These are phyloP conservation scores for Hydnomerulius pinastri DNA, from an alignment of 768 basidiomycete genomes.

Conservation along the genomic window DNA sequence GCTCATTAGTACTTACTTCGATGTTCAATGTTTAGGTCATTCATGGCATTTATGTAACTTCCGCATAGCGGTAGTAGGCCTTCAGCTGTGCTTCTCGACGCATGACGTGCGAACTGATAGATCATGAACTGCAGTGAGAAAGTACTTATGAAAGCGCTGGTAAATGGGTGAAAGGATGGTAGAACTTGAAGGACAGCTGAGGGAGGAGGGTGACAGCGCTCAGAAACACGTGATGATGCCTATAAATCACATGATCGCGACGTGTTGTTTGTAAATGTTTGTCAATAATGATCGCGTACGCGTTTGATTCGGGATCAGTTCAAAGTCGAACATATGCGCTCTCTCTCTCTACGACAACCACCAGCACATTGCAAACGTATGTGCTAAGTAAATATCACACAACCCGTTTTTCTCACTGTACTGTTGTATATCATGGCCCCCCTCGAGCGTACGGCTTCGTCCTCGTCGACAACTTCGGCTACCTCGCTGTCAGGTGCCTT, in stretches of 20 bases:
- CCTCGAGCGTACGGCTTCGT: constrained; percentile 3
- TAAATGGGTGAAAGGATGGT: background rate
- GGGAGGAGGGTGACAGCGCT: too few relatives aligned
- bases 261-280: constrained; percentile 21
- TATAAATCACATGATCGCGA: constrained; percentile 27
- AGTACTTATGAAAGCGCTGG: background rate
- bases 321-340: constrained; percentile 14
- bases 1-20: background rate
- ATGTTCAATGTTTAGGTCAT: background rate
- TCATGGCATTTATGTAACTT: background rate
- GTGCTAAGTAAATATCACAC: constrained; percentile 11
- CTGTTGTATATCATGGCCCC: constrained; percentile 13
- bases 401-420: background rate
- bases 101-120: too few relatives aligned
- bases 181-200: too few relatives aligned
- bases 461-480: constrained; percentile 1
- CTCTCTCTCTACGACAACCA: background rate
- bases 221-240: constrained; percentile 26
- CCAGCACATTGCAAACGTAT: constrained; percentile 12
- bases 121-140: too few relatives aligned
- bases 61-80: too few relatives aligned
- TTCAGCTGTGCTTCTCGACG: too few relatives aligned
- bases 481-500: background rate
- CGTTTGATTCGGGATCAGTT: constrained; percentile 7
- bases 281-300: constrained; percentile 20